Percentiles rank a stretch among this genome's conserved stretches.
Evolutionary conservation across 139 green algal genomes (phyloP).

Genomic region (Gonium pectorale): DNA sequence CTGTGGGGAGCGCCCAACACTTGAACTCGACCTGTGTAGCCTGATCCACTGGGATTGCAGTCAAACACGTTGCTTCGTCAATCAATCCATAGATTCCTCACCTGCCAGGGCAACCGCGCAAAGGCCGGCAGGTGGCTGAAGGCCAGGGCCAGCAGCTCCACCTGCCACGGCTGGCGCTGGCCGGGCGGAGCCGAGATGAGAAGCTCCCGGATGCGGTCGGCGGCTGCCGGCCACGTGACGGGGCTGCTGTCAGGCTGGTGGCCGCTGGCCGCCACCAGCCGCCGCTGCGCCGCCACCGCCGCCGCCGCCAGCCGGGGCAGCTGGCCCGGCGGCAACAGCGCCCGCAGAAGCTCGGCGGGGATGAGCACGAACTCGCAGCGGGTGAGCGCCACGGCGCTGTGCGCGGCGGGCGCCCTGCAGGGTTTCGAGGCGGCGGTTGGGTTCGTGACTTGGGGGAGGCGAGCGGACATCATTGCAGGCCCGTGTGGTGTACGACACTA

Average conservation of each 20-base stretch:
- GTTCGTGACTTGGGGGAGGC: too few relatives aligned
- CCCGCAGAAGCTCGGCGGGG: conserved; percentile 25
- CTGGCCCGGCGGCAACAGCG: conserved; percentile 16
- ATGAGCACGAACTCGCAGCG: conserved; percentile 46
- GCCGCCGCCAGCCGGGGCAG: conserved; percentile 17
- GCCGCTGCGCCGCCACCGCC: conserved; percentile 22
- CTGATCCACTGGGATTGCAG: too few relatives aligned
- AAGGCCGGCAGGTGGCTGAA: conserved; percentile 45
- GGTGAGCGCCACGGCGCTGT: conserved; percentile 26
- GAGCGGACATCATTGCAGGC: too few relatives aligned
- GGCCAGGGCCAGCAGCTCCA: conserved; percentile 43
- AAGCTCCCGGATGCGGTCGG: conserved; percentile 20
- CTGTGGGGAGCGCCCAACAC: too few relatives aligned
- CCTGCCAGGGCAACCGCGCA: conserved; percentile 45
- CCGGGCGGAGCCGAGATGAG: not conserved
- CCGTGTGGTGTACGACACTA: too few relatives aligned
- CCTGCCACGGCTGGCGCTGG: conserved; percentile 48
- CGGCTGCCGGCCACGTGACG: conserved; percentile 19
- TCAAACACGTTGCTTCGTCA: too few relatives aligned
- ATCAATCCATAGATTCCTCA: too few relatives aligned
- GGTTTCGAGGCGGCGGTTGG: too few relatives aligned
- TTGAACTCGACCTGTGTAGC: too few relatives aligned
- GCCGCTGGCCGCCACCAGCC: conserved; percentile 19
- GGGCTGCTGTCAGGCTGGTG: not conserved
- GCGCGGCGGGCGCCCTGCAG: not conserved